Evolutionary conservation across 2,329 filamentous ascomycete genomes (phyloP), one percentile per base, ranked within the genome.

Genomic region (Fusarium tjaetaba): DNA sequence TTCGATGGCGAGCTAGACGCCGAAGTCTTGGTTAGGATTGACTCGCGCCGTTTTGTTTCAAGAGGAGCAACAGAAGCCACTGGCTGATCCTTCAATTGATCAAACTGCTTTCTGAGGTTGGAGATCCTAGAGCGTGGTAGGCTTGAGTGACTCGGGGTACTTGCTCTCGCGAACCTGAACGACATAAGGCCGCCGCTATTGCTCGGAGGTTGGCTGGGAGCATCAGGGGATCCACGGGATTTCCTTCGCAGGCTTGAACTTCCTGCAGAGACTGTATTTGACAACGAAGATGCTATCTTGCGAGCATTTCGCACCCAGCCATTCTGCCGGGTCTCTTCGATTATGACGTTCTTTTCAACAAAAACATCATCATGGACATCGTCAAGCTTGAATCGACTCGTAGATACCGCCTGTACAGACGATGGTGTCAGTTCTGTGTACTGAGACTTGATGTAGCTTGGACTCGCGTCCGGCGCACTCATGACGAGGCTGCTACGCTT

Each of bases 241-340:
- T 49, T 57, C 11, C 51, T 61, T 32, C 53, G 55, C 11, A 45
- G 24, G 18, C 32, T 63, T 46, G 56, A 39, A 11, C 51, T 62
- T 41, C 61, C 61, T 7, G 22, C 58, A 24, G 70, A 65, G 15
- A 57, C 51, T 26, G 76, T 70, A 15, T 71, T 70, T 22, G 75
- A 72, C 24, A 77, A 49, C 8, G 75, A 74, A 55, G 68, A 75
- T 30, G 74, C 76, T 65, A 77, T 77, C 36, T 74, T 78, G 42
- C 57, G 70, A 61, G 76, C 76, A 56, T 76, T 77, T 39, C 70
- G 60, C 24, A 70, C 48, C 76, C 76, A 77, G 20, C 61, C 65
- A 24, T 69, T 65, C 38, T 63, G 61, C 2, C 49, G 52, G 11
- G 30, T 62, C 8, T 59, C 62, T 24, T 67, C 43, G 4, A 36